phyloP scores from a whole-genome alignment of 768 basidiomycete genomes.

The Tulasnella sp. region DNA sequence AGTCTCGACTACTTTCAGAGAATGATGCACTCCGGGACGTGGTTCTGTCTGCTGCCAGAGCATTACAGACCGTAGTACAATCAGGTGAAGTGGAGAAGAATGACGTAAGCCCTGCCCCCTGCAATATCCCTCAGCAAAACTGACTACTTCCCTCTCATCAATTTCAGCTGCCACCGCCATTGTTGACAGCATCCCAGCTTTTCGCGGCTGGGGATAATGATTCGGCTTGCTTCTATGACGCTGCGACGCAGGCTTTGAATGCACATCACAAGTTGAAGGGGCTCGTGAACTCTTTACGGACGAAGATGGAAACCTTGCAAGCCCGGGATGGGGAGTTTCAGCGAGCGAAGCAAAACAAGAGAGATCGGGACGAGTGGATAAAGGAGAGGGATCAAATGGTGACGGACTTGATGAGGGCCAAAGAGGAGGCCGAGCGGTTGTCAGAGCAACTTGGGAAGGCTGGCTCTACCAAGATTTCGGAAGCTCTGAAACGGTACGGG shows the following conservation, averaged over 20 bases:
- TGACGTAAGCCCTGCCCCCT: background rate
- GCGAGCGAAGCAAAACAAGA: constrained; percentile 39
- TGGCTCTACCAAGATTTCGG: background rate
- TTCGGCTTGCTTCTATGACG: constrained; percentile 1
- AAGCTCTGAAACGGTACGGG: background rate
- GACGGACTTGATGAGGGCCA: background rate
- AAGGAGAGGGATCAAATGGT: constrained; percentile 22
- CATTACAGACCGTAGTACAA: constrained; percentile 35
- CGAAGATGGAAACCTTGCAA: constrained; percentile 23
- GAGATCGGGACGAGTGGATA: constrained; percentile 41
- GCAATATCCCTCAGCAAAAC: background rate
- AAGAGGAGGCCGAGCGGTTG: background rate
- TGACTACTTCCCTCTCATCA: background rate
- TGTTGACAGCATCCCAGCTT: constrained; percentile 1
- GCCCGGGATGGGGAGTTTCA: constrained; percentile 35
- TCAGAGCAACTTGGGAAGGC: constrained; percentile 2
- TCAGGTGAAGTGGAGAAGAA: constrained; percentile 21
- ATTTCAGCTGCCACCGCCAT: constrained; percentile 1
- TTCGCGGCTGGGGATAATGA: background rate
- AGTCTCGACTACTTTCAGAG: constrained; percentile 51
- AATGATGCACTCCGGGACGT: constrained; percentile 50
- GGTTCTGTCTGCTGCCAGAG: constrained; percentile 52
- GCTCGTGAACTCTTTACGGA: constrained; percentile 35
- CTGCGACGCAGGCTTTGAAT: constrained; percentile 32
- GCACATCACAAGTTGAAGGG: constrained; percentile 39